phyloP scores from a whole-genome alignment of 495 filamentous ascomycete genomes.

The Cenococcum geophilum region DNA sequence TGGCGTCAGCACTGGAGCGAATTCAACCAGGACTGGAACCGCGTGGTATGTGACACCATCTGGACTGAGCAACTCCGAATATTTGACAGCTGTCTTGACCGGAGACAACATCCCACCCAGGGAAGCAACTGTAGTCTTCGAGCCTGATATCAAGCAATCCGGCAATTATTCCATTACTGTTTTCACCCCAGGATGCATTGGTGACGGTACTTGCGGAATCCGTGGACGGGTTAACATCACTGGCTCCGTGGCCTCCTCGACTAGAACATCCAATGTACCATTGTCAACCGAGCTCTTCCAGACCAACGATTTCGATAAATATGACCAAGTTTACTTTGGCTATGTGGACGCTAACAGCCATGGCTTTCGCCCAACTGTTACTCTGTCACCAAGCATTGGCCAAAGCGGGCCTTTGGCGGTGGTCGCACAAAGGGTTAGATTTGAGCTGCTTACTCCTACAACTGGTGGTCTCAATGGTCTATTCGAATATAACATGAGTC shows the following conservation, averaged over 20 bases:
- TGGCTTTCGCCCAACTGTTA: conserved; percentile 75
- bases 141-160: conserved; percentile 78
- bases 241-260: conserved; percentile 54
- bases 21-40: conserved; percentile 56
- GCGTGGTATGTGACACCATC: conserved; percentile 64
- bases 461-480: conserved; percentile 73
- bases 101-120: conserved; percentile 43
- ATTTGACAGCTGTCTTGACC: conserved; percentile 62
- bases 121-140: conserved; percentile 58
- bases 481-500: conserved; percentile 76
- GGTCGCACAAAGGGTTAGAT: conserved; percentile 80
- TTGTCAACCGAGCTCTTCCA: conserved; percentile 59
- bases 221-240: conserved; percentile 78
- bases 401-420: conserved; percentile 63
- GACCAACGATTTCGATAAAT: conserved; percentile 91
- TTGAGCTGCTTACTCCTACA: conserved; percentile 62
- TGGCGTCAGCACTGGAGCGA: conserved; percentile 57
- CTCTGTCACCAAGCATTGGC: conserved; percentile 59
- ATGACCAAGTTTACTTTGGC: conserved; percentile 82
- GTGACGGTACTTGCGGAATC: conserved; percentile 66
- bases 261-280: conserved; percentile 37
- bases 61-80: conserved; percentile 59
- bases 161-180: conserved; percentile 84
- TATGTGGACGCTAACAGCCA: conserved; percentile 68
- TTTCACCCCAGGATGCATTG: conserved; percentile 82